These are phyloP conservation scores for Zymoseptoria tritici DNA, from an alignment of 2,329 filamentous ascomycete genomes.

Conservation along the genomic window DNA sequence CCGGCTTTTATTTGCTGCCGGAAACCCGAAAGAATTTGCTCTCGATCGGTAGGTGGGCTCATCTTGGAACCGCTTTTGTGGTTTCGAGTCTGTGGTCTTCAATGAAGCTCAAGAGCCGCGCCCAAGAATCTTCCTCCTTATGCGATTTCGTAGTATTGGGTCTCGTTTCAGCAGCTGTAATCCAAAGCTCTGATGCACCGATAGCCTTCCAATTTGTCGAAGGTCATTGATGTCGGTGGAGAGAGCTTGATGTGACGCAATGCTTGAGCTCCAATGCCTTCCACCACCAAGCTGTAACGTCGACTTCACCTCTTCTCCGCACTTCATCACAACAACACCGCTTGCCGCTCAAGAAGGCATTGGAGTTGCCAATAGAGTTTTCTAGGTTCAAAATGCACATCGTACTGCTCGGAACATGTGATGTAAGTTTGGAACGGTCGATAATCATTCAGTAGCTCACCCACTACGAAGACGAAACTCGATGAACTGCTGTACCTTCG, in stretches of 20 bases:
- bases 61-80: slow-evolving; percentile 30
- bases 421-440: slow-evolving; percentile 26
- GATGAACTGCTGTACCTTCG: slow-evolving; percentile 51
- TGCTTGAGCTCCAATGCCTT: background rate
- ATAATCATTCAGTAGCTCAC: slow-evolving; percentile 10
- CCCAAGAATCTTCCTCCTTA: too few relatives aligned
- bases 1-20: slow-evolving; percentile 48
- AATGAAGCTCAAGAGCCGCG: too few relatives aligned
- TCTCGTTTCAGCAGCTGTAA: too few relatives aligned
- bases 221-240: too few relatives aligned
- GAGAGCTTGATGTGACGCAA: slow-evolving; percentile 2
- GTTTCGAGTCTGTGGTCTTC: background rate
- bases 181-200: background rate
- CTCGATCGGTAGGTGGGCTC: slow-evolving; percentile 51
- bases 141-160: too few relatives aligned
- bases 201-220: too few relatives aligned
- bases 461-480: slow-evolving; percentile 45
- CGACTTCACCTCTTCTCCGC: background rate
- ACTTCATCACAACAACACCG: background rate
- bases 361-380: background rate
- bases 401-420: slow-evolving; percentile 55
- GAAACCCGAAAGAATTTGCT: slow-evolving; percentile 50
- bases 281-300: background rate
- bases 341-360: background rate
- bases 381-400: slow-evolving; percentile 32